Evolutionary conservation across 257 asterid species (phyloP), one percentile per base, ranked within the genome.

Genomic region (Solanum virginianum): DNA sequence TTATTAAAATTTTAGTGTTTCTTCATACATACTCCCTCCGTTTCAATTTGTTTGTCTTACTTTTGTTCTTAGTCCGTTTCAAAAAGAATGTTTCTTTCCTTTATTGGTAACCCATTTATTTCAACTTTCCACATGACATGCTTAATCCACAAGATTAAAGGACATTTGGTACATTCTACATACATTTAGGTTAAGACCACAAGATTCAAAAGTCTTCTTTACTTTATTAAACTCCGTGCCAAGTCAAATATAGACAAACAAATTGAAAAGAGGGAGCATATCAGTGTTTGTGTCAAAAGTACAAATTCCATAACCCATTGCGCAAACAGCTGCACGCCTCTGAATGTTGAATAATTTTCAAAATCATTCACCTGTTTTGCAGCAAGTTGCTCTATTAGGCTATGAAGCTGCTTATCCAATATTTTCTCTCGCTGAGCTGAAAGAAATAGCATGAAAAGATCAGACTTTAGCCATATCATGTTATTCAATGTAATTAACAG

Each of bases 381-480:
- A 71, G 95, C 97, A 59, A 97, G 97, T 85, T 97, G 98, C 91
- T 95, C 99, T 39, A 95, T 92, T 87, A 92, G 92, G 93, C 97
- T 90, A 88, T 94, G 99, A 85, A 95, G 98, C 89, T 97, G 99
- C 86, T 90, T 95, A 91, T 97, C 98, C 92, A 95, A 85, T 81
- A 92, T 84, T 80, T 95, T 95, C 89, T 97, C 98, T 22, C 98
- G 93, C 89, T 95, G 98, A 86, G 94, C 99, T 97, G 97, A 85
- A 88, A 89, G 81, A 41, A 70, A 87, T 51, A 70, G 82, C 83
- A 84, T 62, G 10, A 53, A 18, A 26, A 77, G 47, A 77, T 77
- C 17, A 51, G 26, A 77, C 45, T 51, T 77, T 51, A 51, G 47
- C 47, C 63, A 51, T 77, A 5, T 4, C 6, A 77, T 51, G 24